phyloP scores from a whole-genome alignment of 805 yeast species.

The Wickerhamiella spandovensis region DNA sequence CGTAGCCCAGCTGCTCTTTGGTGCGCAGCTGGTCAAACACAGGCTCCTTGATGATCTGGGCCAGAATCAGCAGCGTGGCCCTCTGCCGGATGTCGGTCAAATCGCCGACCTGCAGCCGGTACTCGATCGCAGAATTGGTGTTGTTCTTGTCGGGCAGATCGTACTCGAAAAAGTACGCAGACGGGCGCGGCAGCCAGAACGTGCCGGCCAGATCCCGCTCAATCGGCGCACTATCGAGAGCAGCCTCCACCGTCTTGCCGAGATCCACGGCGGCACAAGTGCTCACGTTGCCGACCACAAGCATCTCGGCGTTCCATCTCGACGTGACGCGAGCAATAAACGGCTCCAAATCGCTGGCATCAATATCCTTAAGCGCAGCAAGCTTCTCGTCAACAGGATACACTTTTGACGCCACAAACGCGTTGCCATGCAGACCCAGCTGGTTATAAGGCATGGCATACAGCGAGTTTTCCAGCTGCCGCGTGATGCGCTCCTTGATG shows the following conservation, averaged over 20 bases:
- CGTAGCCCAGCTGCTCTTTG: constrained; percentile 88
- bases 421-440: constrained; percentile 47
- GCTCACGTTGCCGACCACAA: constrained; percentile 62
- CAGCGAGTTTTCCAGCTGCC: constrained; percentile 55
- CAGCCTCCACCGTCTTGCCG: constrained; percentile 30
- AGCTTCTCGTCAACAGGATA: constrained; percentile 55
- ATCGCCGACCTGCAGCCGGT: constrained; percentile 55
- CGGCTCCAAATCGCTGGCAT: constrained; percentile 4
- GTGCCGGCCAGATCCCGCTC: constrained; percentile 33
- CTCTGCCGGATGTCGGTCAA: constrained; percentile 30
- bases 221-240: constrained; percentile 29
- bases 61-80: constrained; percentile 47
- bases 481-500: constrained; percentile 47
- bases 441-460: constrained; percentile 69
- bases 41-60: constrained; percentile 72
- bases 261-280: constrained; percentile 41
- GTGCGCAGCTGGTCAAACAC: constrained; percentile 84
- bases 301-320: constrained; percentile 55
- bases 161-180: constrained; percentile 13
- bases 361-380: constrained; percentile 37
- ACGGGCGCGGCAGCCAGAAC: constrained; percentile 21
- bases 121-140: constrained; percentile 73
- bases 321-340: constrained; percentile 28
- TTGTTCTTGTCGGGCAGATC: constrained; percentile 50
- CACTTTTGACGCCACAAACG: constrained; percentile 56